phyloP scores from a whole-genome alignment of 2,329 filamentous ascomycete species.

The Cryphonectria japonica region DNA sequence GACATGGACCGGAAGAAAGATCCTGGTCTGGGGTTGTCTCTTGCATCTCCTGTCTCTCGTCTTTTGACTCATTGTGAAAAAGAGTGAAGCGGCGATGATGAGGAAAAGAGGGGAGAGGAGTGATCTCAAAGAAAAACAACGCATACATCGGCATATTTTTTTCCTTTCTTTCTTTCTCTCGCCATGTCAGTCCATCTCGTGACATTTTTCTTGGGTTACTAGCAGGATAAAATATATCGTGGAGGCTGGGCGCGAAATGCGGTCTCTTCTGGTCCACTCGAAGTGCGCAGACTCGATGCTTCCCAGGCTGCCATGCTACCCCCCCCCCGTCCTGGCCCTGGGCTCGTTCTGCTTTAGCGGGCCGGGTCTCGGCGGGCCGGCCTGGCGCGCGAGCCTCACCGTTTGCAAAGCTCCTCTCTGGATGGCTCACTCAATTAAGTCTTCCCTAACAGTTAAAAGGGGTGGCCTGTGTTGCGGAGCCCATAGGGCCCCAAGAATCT shows the following conservation, averaged over 20 bases:
- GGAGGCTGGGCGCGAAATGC: slow-evolving; percentile 20
- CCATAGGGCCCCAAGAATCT: neutral
- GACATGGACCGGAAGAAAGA: neutral
- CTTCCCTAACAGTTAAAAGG: neutral
- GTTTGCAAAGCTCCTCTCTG: slow-evolving; percentile 4
- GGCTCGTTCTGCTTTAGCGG: slow-evolving; percentile 1
- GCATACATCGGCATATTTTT: neutral
- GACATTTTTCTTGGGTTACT: neutral
- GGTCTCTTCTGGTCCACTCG: slow-evolving; percentile 21
- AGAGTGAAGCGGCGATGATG: neutral
- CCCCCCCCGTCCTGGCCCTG: neutral
- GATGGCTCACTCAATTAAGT: neutral
- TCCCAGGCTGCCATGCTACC: slow-evolving; percentile 16
- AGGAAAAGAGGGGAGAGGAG: neutral
- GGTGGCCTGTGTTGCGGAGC: slow-evolving; percentile 5
- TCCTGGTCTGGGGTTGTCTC: slow-evolving; percentile 4
- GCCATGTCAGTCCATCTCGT: neutral
- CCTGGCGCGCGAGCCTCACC: slow-evolving; percentile 25
- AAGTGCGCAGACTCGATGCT: slow-evolving; percentile 17
- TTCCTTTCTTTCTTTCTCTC: neutral
- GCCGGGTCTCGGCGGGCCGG: slow-evolving; percentile 19
- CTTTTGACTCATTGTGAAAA: neutral
- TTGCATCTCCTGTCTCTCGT: neutral
- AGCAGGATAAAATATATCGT: neutral
- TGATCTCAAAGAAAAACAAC: neutral